Evolutionary conservation across 768 basidiomycete genomes (phyloP).

Genomic region (Phlebiopsis gigantea): DNA sequence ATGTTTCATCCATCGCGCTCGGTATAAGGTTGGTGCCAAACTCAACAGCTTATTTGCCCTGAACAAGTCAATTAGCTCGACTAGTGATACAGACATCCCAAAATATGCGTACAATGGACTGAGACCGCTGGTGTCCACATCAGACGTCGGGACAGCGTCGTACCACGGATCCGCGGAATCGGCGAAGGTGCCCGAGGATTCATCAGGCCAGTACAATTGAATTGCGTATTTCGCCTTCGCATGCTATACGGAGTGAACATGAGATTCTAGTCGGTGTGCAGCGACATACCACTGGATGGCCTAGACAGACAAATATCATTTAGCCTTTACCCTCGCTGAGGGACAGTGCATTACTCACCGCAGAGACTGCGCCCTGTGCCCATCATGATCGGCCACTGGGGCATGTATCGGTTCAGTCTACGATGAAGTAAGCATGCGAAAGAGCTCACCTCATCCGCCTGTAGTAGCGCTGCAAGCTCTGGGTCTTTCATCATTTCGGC

Average conservation of each 20-base stretch:
- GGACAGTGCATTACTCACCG: constrained; percentile 12
- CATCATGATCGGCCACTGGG: constrained; percentile 27
- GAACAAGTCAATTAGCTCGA: background rate
- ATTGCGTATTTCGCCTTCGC: constrained; percentile 31
- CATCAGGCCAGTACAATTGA: constrained; percentile 35
- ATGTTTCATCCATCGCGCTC: constrained; percentile 30
- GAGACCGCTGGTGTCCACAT: constrained; percentile 28
- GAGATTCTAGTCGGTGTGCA: background rate
- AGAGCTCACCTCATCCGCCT: constrained; percentile 28
- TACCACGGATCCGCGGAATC: constrained; percentile 29
- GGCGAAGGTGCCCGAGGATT: constrained; percentile 25
- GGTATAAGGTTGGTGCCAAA: constrained; percentile 29
- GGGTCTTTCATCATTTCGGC: constrained; percentile 36
- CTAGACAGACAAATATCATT: constrained; percentile 6
- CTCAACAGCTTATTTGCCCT: constrained; percentile 34
- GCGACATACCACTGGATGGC: constrained; percentile 19
- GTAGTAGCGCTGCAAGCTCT: constrained; percentile 26
- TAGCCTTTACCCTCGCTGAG: background rate
- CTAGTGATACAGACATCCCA: background rate
- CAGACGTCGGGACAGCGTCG: constrained; percentile 27
- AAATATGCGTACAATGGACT: constrained; percentile 35
- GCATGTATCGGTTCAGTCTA: background rate
- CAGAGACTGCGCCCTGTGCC: constrained; percentile 22
- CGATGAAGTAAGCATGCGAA: background rate
- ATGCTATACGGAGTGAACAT: background rate